A percentile compares a stretch with the other conserved stretches of the same genome.
Conservation (phyloP, 192 early-diverging fungal species). For the Geranomyces michiganensis region DNA sequence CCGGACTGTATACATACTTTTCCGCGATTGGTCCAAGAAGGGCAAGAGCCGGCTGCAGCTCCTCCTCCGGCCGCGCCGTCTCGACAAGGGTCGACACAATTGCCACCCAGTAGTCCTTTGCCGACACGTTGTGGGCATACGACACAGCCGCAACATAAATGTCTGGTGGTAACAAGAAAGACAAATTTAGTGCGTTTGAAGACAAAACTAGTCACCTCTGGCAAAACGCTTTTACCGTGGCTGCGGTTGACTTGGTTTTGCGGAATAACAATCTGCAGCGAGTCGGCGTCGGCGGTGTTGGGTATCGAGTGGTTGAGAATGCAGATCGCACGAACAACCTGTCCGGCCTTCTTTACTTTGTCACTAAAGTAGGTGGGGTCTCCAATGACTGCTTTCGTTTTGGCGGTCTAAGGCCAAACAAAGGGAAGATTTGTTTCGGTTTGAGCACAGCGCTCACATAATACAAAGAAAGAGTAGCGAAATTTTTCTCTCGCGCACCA, state of each 20-base stretch:
- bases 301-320: constrained; percentile 90
- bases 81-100: constrained; percentile 97
- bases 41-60: constrained; percentile 84
- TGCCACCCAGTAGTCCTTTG: constrained; percentile 86
- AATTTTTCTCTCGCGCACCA: too few species aligned
- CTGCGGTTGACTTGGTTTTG: constrained; percentile 94
- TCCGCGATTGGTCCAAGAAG: constrained; percentile 89
- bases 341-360: constrained; percentile 79
- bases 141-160: constrained; percentile 96
- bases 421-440: too few species aligned
- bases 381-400: constrained; percentile 86
- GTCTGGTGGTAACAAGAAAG: constrained; percentile 51
- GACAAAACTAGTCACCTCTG: too few species aligned
- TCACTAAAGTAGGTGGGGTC: constrained; percentile 92
- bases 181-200: too few species aligned
- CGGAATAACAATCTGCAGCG: constrained; percentile 95
- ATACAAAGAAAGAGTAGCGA: too few species aligned
- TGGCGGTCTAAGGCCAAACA: constrained; percentile 67
- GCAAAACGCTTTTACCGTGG: constrained; percentile 57
- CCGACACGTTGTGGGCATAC: constrained; percentile 87
- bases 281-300: constrained; percentile 81
- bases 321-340: constrained; percentile 96
- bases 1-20: constrained; percentile 54
- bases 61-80: constrained; percentile 85
- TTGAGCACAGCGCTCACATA: too few species aligned